These are phyloP conservation scores for Hura crepitans DNA, from an alignment of 441 rosid species.

Conservation along the genomic window DNA sequence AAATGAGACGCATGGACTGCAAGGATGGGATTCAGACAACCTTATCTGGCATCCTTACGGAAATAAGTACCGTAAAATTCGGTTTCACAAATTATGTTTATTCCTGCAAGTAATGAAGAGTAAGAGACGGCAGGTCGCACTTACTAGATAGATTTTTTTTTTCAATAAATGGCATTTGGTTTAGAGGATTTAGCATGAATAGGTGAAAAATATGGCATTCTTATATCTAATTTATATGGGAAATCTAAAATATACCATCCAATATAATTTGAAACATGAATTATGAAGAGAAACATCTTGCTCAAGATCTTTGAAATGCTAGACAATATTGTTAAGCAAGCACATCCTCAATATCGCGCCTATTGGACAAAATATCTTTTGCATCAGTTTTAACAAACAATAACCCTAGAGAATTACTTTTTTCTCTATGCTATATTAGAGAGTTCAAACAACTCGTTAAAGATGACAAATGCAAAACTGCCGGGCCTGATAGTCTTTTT, in stretches of 20 bases:
- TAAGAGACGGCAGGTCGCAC: not conserved
- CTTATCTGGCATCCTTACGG: not conserved
- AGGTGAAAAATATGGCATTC: too few species aligned
- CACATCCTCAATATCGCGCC: too few species aligned
- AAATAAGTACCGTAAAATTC: not conserved
- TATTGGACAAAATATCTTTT: too few species aligned
- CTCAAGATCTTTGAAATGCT: too few species aligned
- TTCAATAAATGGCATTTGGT: not conserved
- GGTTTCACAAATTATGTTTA: not conserved
- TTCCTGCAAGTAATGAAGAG: not conserved
- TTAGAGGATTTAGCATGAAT: too few species aligned
- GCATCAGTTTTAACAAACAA: too few species aligned
- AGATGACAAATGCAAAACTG: too few species aligned
- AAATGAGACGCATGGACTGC: not conserved
- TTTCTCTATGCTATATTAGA: too few species aligned
- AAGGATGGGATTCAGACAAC: not conserved
- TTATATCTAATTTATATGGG: not conserved
- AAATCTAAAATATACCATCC: not conserved
- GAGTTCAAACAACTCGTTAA: too few species aligned
- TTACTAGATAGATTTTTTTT: not conserved
- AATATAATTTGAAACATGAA: not conserved
- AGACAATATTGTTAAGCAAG: too few species aligned
- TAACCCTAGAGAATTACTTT: too few species aligned
- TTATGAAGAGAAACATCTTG: not conserved
- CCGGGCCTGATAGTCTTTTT: too few species aligned